A percentile compares a stretch with the other conserved stretches of the same genome.
phyloP scores from a whole-genome alignment of 139 green algal species.

The Mychonastes homosphaera region DNA sequence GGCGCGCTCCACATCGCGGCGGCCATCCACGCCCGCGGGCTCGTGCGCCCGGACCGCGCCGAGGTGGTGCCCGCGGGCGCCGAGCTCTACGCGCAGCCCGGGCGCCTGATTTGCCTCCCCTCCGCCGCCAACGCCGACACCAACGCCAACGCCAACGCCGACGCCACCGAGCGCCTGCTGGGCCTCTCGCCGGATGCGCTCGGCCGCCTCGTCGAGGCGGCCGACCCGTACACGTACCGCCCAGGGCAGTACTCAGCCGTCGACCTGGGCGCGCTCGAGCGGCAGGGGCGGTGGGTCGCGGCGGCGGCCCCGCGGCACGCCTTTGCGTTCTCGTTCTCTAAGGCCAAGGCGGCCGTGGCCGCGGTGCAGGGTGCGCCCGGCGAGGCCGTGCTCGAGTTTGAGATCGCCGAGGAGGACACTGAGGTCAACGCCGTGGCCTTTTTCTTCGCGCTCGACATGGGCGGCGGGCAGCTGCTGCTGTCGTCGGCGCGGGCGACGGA shows the following conservation, averaged over 20 bases:
- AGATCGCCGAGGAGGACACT: slow-evolving; percentile 11
- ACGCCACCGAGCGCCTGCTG: not conserved
- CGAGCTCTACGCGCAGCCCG: not conserved
- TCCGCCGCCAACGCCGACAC: not conserved
- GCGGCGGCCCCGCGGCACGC: slow-evolving; percentile 33
- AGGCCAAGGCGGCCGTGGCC: slow-evolving; percentile 6
- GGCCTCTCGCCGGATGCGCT: no score
- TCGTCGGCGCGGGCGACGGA: not conserved
- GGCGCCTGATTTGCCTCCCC: not conserved
- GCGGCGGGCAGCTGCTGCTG: slow-evolving; percentile 1
- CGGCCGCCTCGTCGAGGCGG: no score
- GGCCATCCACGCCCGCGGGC: slow-evolving; percentile 15
- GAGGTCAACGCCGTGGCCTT: slow-evolving; percentile 66
- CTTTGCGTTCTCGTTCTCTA: slow-evolving; percentile 63
- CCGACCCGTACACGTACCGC: not conserved
- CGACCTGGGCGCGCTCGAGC: not conserved
- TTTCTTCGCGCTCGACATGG: slow-evolving; percentile 68
- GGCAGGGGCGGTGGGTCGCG: slow-evolving; percentile 25
- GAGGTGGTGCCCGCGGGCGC: slow-evolving; percentile 9
- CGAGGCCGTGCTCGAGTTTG: slow-evolving; percentile 16
- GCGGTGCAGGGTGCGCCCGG: slow-evolving; percentile 37
- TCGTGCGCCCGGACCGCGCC: slow-evolving; percentile 4
- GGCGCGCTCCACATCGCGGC: slow-evolving; percentile 62
- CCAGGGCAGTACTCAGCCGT: no score
- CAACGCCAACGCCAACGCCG: slow-evolving; percentile 1